phyloP scores from a whole-genome alignment of 805 yeast species.

The Starmerella vitae region DNA sequence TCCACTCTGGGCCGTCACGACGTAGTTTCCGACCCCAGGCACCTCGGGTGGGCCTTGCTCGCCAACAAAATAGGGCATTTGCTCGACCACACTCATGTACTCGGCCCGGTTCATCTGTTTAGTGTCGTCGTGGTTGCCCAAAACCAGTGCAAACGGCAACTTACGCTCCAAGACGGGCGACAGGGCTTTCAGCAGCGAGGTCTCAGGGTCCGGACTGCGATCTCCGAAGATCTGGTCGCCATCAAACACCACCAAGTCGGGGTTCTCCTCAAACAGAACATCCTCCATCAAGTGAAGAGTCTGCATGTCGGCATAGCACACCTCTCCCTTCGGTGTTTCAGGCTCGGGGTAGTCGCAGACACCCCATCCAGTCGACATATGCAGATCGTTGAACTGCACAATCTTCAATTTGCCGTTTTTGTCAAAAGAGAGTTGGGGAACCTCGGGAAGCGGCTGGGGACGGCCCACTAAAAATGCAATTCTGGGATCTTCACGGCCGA shows the following conservation, averaged over 20 bases:
- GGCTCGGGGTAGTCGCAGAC: constrained; percentile 47
- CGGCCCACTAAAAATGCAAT: constrained; percentile 22
- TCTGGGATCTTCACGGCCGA: constrained; percentile 23
- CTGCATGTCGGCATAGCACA: constrained; percentile 67
- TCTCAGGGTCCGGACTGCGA: constrained; percentile 62
- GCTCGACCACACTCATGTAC: constrained; percentile 42
- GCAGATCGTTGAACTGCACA: constrained; percentile 82
- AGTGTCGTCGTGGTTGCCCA: constrained; percentile 85
- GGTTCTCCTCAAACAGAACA: constrained; percentile 61
- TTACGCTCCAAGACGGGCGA: constrained; percentile 50
- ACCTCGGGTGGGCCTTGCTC: constrained; percentile 49
- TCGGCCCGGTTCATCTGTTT: constrained; percentile 50
- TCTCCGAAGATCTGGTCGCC: constrained; percentile 90
- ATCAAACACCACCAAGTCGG: constrained; percentile 72
- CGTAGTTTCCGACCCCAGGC: constrained; percentile 78
- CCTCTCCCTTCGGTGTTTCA: constrained; percentile 21
- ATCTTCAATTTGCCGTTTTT: constrained; percentile 50
- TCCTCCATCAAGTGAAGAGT: constrained; percentile 48
- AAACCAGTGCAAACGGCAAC: constrained; percentile 71
- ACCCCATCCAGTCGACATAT: constrained; percentile 76
- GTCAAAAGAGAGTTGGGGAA: constrained; percentile 12
- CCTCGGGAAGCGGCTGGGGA: constrained; percentile 3
- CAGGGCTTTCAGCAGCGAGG: constrained; percentile 65
- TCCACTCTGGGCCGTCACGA: constrained; percentile 30
- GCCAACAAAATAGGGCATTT: constrained; percentile 58